Evolutionary conservation across 208 protist species (phyloP).

Genomic region (Leptomonas seymouri): DNA sequence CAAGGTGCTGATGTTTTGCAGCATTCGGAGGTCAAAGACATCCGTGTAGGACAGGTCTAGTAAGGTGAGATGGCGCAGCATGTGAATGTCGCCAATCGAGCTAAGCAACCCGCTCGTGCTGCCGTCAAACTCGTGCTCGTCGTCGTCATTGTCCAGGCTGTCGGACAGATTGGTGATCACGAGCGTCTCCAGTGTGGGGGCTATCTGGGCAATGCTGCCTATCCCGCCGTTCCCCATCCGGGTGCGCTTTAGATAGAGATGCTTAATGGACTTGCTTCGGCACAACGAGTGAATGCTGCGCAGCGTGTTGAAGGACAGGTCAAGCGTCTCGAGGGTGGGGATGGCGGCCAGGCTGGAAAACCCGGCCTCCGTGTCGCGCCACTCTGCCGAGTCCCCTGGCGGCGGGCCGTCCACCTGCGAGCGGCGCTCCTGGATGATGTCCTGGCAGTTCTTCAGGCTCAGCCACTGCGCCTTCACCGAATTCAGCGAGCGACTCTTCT

Average conservation of each 20-base stretch:
- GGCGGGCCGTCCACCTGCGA: slow-evolving; percentile 33
- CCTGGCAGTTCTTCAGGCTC: slow-evolving; percentile 52
- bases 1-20: slow-evolving; percentile 35
- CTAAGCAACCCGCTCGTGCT: slow-evolving; percentile 48
- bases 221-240: slow-evolving; percentile 61
- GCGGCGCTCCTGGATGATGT: slow-evolving; percentile 49
- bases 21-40: slow-evolving; percentile 48
- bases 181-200: slow-evolving; percentile 54
- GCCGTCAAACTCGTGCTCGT: slow-evolving; percentile 29
- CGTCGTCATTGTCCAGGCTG: slow-evolving; percentile 35
- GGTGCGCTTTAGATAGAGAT: slow-evolving; percentile 58
- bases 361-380: slow-evolving; percentile 46
- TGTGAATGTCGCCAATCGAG: slow-evolving; percentile 36
- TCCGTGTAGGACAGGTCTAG: slow-evolving; percentile 62
- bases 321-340: slow-evolving; percentile 60
- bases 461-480: slow-evolving; percentile 76
- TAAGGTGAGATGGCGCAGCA: slow-evolving; percentile 29
- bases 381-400: slow-evolving; percentile 18
- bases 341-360: slow-evolving; percentile 63
- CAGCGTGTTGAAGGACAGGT: slow-evolving; percentile 70
- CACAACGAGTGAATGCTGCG: slow-evolving; percentile 60
- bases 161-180: slow-evolving; percentile 61
- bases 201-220: slow-evolving; percentile 44
- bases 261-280: slow-evolving; percentile 60
- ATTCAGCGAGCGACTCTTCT: slow-evolving; percentile 45